phyloP scores from a whole-genome alignment of 305 asterid species.

The Fraxinus angustifolia region DNA sequence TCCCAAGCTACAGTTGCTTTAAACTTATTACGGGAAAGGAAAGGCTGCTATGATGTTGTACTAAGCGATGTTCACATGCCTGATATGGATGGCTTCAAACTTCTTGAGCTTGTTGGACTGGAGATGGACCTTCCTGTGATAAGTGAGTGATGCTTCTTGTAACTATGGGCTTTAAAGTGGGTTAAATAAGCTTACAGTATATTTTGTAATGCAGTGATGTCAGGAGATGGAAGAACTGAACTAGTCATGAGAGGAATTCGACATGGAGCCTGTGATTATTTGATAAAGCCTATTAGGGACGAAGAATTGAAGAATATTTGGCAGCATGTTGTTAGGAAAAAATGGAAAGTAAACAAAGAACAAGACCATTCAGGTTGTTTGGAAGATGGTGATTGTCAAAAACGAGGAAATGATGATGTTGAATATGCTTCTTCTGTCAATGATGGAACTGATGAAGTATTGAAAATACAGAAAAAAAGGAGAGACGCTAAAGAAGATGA shows the following conservation, averaged over 20 bases:
- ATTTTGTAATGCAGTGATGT: constrained; percentile 63
- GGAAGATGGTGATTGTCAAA: constrained; percentile 47
- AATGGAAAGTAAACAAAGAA: constrained; percentile 51
- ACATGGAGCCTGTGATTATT: constrained; percentile 88
- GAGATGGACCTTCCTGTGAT: constrained; percentile 94
- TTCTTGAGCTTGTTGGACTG: constrained; percentile 77
- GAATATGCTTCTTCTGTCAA: constrained; percentile 56
- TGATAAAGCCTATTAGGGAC: constrained; percentile 70
- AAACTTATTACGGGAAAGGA: constrained; percentile 64
- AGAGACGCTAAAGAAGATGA: constrained; percentile 67
- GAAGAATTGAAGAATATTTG: constrained; percentile 77
- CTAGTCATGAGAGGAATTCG: constrained; percentile 73
- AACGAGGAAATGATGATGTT: constrained; percentile 46
- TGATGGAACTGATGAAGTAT: constrained; percentile 48
- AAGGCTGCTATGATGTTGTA: constrained; percentile 66
- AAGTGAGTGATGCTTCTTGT: constrained; percentile 49
- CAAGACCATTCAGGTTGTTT: constrained; percentile 48
- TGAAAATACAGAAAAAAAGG: constrained; percentile 44
- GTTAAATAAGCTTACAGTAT: constrained; percentile 16
- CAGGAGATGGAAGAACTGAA: constrained; percentile 64
- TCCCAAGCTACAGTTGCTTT: constrained; percentile 66
- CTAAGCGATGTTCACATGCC: constrained; percentile 94
- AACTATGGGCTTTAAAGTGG: constrained; percentile 13
- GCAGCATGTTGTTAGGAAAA: constrained; percentile 85
- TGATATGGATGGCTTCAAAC: constrained; percentile 88